Evolutionary conservation across 495 filamentous ascomycete species (phyloP), one percentile per base, ranked within the genome.

Genomic region (Jackrogersella minutella): DNA sequence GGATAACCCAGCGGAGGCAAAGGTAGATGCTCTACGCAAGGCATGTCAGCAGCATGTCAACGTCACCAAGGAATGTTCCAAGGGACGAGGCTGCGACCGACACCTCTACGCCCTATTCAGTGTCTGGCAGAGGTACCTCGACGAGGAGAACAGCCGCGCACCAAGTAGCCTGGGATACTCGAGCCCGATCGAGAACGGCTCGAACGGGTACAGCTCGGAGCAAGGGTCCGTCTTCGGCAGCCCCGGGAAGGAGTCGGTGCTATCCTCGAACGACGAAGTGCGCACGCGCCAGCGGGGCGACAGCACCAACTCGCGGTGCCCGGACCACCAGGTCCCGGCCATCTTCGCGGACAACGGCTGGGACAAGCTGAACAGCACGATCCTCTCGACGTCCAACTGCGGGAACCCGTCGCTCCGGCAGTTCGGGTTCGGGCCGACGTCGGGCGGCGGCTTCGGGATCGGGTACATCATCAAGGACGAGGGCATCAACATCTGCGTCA

Each of bases 391-490:
- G 1, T 97, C 93, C n/a, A 99, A 99, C 79, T 99, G 95, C 78
- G 95, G 95, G 56, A 99, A 99, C 78, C 95, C 95, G 1, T 93
- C 91, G n/a, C 85, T 99, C 11, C 89, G 95, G 0, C 92, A 97
- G 46, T 99, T 99, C 70, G 95, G 95, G 9, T 99, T 99, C 77
- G 95, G 95, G 0, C 95, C 95, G 2, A 96, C 93, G 0, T 93
- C 90, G 2, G 94, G 89, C 24, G 96, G 98, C 54, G 95, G 95
- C 0, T 98, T 98, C 75, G 95, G 96, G 10, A 96, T 99, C 56
- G 95, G 95, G 10, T 99, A 99, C 77, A 98, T 99, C 70, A 97
- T 99, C 86, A 99, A 99, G 77, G 94, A 97, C 71, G 94, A 97
- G 34, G 83, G 85, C 47, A 90, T 99, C 69, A 91, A 88, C 30